Percentiles rank a stretch among this genome's conserved stretches.
These are phyloP conservation scores for Heliocybe sulcata DNA, from an alignment of 1,284 basidiomycete species.

Conservation along the genomic window DNA sequence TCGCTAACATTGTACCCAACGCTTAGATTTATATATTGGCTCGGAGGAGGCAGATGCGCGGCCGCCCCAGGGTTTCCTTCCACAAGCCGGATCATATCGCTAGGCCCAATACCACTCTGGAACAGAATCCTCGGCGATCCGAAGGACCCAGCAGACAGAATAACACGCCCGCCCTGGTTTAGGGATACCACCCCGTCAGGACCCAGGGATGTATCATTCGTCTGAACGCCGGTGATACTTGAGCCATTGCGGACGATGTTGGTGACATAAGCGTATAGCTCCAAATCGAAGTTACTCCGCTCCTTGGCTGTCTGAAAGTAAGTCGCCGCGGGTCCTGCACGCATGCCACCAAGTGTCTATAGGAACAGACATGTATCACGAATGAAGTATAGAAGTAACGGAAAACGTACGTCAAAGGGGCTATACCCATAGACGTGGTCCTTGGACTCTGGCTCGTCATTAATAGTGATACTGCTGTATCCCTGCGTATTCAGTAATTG, in stretches of 20 bases:
- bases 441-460: constrained; percentile 45
- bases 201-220: constrained; percentile 49
- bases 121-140: constrained; percentile 55
- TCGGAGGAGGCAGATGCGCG: constrained; percentile 38
- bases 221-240: constrained; percentile 50
- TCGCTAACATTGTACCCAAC: constrained; percentile 48
- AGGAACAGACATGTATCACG: not conserved
- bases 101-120: constrained; percentile 55
- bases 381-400: not conserved
- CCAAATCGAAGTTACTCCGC: constrained; percentile 48
- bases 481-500: constrained; percentile 39
- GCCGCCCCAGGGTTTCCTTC: constrained; percentile 36
- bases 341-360: constrained; percentile 51
- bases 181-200: constrained; percentile 48
- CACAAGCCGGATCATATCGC: constrained; percentile 49
- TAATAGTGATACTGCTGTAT: constrained; percentile 46
- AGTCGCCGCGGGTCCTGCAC: constrained; percentile 50
- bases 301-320: constrained; percentile 49
- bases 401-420: constrained; percentile 41
- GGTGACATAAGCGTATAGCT: constrained; percentile 38
- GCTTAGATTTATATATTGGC: constrained; percentile 52
- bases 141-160: constrained; percentile 50
- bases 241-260: constrained; percentile 54
- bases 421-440: constrained; percentile 56
- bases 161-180: constrained; percentile 49